A percentile compares a stretch with the other conserved stretches of the same genome.
Conservation (phyloP, 2,329 filamentous ascomycete species). For the Chrysoporthe deuterocubensis region DNA sequence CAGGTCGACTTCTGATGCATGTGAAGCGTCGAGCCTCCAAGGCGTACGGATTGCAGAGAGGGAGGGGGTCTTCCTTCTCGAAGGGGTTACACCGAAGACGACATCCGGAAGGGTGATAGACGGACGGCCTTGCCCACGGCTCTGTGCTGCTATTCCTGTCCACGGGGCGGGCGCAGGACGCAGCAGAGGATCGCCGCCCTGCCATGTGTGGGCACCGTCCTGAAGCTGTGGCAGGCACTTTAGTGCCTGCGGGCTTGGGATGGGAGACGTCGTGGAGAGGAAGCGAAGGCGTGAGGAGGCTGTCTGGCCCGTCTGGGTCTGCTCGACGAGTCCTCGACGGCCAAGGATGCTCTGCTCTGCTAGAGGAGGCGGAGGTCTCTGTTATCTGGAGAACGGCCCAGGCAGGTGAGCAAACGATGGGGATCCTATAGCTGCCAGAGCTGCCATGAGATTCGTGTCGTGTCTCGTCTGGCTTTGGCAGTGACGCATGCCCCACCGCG, state of each 20-base stretch:
- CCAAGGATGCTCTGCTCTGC: not conserved
- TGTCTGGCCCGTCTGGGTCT: not conserved
- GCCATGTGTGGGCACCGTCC: not conserved
- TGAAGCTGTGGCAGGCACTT: too few relatives aligned
- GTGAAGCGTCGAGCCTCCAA: slow-evolving; percentile 15
- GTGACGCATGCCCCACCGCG: slow-evolving; percentile 9
- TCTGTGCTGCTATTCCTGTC: not conserved
- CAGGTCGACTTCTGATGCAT: slow-evolving; percentile 16
- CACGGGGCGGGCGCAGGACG: not conserved
- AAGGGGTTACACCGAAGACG: not conserved
- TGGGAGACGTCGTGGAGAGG: not conserved
- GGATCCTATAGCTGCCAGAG: not conserved
- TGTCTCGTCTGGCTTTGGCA: slow-evolving; percentile 1
- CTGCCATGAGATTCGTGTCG: slow-evolving; percentile 3
- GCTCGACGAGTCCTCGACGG: not conserved
- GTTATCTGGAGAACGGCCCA: not conserved
- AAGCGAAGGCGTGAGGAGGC: not conserved
- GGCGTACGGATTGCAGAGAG: not conserved
- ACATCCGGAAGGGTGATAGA: not conserved
- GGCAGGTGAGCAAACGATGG: not conserved
- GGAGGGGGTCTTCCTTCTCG: not conserved
- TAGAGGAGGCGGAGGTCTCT: not conserved
- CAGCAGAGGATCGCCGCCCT: not conserved
- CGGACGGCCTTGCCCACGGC: not conserved
- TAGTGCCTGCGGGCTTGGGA: not conserved